Percentiles rank a stretch among this genome's conserved stretches.
phyloP scores from a whole-genome alignment of 1,139 yeast genomes.

The Suzukiozyma palmioleophila region DNA sequence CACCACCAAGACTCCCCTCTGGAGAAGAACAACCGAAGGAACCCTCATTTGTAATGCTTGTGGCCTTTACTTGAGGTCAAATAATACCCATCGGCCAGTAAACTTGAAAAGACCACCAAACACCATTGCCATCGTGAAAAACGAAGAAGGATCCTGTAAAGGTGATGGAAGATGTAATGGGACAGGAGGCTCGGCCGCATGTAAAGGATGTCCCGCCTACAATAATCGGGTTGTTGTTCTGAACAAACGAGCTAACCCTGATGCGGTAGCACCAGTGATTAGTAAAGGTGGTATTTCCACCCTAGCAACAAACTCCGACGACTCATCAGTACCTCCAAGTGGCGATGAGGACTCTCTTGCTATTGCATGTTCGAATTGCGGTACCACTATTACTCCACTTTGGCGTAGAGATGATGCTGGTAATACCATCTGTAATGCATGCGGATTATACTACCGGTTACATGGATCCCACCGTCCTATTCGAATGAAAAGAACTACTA shows the following conservation, averaged over 20 bases:
- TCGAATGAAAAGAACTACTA: slow-evolving; percentile 65
- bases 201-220: slow-evolving; percentile 79
- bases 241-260: slow-evolving; percentile 11
- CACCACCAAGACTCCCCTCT: slow-evolving; percentile 63
- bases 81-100: slow-evolving; percentile 51
- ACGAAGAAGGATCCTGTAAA: slow-evolving; percentile 60
- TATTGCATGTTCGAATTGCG: slow-evolving; percentile 78
- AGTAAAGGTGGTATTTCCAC: not conserved
- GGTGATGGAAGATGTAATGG: slow-evolving; percentile 88
- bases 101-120: slow-evolving; percentile 67
- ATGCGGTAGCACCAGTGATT: not conserved
- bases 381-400: slow-evolving; percentile 78
- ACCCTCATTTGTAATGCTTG: slow-evolving; percentile 70
- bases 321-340: slow-evolving; percentile 3
- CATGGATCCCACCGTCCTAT: slow-evolving; percentile 81
- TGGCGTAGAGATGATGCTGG: slow-evolving; percentile 86
- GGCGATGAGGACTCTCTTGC: slow-evolving; percentile 42
- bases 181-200: slow-evolving; percentile 77
- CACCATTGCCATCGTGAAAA: slow-evolving; percentile 41
- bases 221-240: slow-evolving; percentile 58
- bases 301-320: not conserved
- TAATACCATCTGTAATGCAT: slow-evolving; percentile 81
- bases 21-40: slow-evolving; percentile 68
- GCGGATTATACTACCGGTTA: slow-evolving; percentile 74
- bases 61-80: slow-evolving; percentile 55